Evolutionary conservation across 2,329 filamentous ascomycete genomes (phyloP), one percentile per base, ranked within the genome.

Genomic region (Sporothrix humicola): DNA sequence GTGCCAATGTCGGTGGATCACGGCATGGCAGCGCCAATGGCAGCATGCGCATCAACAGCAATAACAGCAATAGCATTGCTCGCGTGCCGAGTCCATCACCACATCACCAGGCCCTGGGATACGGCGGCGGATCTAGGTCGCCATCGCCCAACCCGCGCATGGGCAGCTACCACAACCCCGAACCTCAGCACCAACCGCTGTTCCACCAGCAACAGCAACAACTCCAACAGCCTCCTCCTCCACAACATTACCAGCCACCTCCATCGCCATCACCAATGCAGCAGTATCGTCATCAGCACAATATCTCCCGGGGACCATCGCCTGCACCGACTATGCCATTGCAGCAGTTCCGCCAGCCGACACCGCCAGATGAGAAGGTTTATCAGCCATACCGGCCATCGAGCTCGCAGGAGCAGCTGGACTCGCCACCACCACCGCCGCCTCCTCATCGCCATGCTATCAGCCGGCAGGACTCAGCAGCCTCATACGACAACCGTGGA

Each of bases 341-440:
- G 17, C 77, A 42, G 73, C 78, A 12, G 75, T 77, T 15, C 31
- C 73, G 75, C 48, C 59, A 76, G 52, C 54, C 77, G 77, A 48
- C 77, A 74, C 50, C 76, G 75, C 72, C 72, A 72, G 56, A 72
- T 52, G 54, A 74, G 13, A 75, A 71, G n/a, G 10, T 73, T 6
- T 76, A 77, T 46, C 75, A 77, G 72, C 74, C 77, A 0, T 77
- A 79, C 59, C 78, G 77, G 44, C 71, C 73, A n/a, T 31, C 63
- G 37, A 46, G 37, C 2, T 50, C 37, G 7, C 20, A 12, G n/a
- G 59, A 71, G n/a, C 71, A 85, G 61, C 83, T 84, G 52, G 87
- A 88, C 56, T 89, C 89, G 23, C 92, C 94, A 20, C 94, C 94
- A 7, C 94, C 94, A 8, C 94, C 94, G 1, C 94, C 95, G 0